A percentile compares a stretch with the other conserved stretches of the same genome.
Evolutionary conservation across 257 asterid genomes (phyloP).

Genomic region (Gardenia jasminoides): DNA sequence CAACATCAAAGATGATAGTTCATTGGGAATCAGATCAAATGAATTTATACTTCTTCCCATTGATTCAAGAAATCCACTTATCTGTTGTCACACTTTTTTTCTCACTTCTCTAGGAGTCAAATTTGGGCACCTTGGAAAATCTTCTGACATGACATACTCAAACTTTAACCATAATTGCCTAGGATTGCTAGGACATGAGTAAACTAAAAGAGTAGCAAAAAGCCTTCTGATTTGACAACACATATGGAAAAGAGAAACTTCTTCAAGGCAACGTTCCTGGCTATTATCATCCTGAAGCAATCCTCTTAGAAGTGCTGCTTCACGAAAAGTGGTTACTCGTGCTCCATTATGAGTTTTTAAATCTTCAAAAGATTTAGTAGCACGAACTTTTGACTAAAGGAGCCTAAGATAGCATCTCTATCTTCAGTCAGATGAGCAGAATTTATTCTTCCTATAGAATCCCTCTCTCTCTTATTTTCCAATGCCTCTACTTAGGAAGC

Average conservation of each 20-base stretch:
- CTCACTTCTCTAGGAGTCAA: too few relatives aligned
- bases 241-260: background rate
- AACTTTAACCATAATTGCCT: background rate
- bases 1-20: background rate
- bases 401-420: background rate
- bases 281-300: background rate
- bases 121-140: background rate
- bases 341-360: too few relatives aligned
- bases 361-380: too few relatives aligned
- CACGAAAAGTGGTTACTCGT: too few relatives aligned
- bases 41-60: background rate
- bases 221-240: background rate
- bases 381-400: background rate
- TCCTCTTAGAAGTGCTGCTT: too few relatives aligned
- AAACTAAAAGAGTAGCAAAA: background rate
- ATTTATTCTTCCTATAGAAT: background rate
- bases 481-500: background rate
- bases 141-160: background rate
- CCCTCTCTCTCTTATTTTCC: constrained; percentile 1
- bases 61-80: too few relatives aligned
- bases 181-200: background rate
- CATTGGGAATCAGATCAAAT: background rate
- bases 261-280: background rate
- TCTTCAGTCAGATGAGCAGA: background rate
- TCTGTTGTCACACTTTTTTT: background rate